phyloP scores from a whole-genome alignment of 2,329 filamentous ascomycete genomes.

The Drechslerella coelobrocha region DNA sequence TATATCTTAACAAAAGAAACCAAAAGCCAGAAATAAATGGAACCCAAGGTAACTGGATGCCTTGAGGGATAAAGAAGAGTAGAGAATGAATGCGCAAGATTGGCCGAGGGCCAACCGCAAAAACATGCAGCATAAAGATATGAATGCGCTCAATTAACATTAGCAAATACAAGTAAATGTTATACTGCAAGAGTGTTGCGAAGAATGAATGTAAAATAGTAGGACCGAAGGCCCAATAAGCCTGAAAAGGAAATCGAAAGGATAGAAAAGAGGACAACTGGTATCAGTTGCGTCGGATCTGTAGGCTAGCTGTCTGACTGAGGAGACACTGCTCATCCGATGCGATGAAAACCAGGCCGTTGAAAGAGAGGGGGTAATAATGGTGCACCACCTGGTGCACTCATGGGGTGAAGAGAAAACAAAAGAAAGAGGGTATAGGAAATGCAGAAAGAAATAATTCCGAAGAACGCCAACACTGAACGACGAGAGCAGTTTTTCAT shows the following conservation, averaged over 20 bases:
- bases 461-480: constrained; percentile 31
- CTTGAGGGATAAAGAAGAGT: not conserved
- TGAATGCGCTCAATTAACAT: constrained; percentile 4
- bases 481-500: constrained; percentile 25
- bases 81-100: not conserved
- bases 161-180: not conserved
- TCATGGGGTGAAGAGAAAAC: not conserved
- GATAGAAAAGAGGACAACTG: no score
- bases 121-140: no score
- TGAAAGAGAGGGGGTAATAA: no score
- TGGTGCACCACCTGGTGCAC: no score
- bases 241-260: not conserved
- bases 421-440: constrained; percentile 38
- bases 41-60: no score
- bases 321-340: no score
- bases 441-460: constrained; percentile 18
- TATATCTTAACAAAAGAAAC: not conserved
- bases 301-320: no score
- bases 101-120: no score
- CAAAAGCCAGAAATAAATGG: constrained; percentile 3
- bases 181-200: not conserved
- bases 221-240: not conserved
- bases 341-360: no score
- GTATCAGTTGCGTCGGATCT: no score
- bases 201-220: not conserved